These are phyloP conservation scores for Buxus sempervirens DNA, from an alignment of 164 flowering plant species.

Conservation along the genomic window DNA sequence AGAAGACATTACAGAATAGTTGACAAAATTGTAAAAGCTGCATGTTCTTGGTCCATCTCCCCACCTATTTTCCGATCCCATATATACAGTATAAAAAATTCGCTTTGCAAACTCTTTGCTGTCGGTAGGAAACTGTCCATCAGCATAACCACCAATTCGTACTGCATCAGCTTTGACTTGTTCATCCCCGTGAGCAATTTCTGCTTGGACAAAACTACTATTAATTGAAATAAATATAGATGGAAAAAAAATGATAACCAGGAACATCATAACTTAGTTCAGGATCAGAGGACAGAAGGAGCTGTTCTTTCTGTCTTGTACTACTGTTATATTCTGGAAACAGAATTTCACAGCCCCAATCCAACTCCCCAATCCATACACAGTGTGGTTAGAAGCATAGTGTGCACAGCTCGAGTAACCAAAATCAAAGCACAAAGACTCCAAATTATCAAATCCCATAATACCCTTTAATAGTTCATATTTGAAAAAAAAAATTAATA, in stretches of 20 bases:
- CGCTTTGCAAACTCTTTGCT: conserved; percentile 95
- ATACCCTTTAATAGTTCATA: not conserved
- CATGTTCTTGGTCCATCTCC: conserved; percentile 1
- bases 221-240: not conserved
- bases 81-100: conserved; percentile 82
- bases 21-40: not conserved
- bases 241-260: conserved; percentile 12
- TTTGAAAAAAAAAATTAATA: no score
- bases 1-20: not conserved
- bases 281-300: not conserved
- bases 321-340: not conserved
- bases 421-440: not conserved
- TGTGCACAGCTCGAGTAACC: not conserved
- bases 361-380: not conserved
- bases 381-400: not conserved
- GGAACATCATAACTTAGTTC: not conserved
- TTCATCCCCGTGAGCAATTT: conserved; percentile 77
- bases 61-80: conserved; percentile 98
- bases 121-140: conserved; percentile 82
- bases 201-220: conserved; percentile 39
- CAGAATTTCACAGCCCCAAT: not conserved
- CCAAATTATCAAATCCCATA: not conserved
- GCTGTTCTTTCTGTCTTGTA: not conserved
- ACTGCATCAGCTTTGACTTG: conserved; percentile 96
- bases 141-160: conserved; percentile 73